A percentile compares a stretch with the other conserved stretches of the same genome.
phyloP scores from a whole-genome alignment of 495 filamentous ascomycete genomes.

The Lasiosphaeria hispida region DNA sequence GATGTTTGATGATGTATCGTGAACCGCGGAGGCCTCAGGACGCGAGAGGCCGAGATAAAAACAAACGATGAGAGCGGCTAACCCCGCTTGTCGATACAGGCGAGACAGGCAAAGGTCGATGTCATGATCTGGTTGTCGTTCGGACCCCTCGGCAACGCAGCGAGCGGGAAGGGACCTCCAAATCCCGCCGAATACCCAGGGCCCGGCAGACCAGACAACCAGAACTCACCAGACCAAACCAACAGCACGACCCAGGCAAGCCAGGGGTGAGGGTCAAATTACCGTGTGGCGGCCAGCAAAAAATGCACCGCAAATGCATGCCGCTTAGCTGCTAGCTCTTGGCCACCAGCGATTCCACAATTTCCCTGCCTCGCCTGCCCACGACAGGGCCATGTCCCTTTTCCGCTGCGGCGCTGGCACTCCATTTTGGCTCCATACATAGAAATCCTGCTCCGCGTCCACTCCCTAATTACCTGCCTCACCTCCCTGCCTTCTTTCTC shows the following conservation, averaged over 20 bases:
- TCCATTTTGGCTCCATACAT: not conserved
- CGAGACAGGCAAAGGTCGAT: too few relatives aligned
- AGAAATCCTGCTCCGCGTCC: too few relatives aligned
- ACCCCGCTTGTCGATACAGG: too few relatives aligned
- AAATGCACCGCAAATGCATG: conserved; percentile 1
- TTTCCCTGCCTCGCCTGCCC: conserved; percentile 1
- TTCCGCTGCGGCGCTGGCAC: not conserved
- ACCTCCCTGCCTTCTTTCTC: conserved; percentile 1
- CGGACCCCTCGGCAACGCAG: too few relatives aligned
- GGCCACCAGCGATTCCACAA: conserved; percentile 9
- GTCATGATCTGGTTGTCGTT: too few relatives aligned
- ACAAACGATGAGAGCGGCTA: too few relatives aligned
- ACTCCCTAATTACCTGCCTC: not conserved
- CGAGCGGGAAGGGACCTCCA: too few relatives aligned
- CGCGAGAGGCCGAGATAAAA: too few relatives aligned
- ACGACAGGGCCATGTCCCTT: not conserved
- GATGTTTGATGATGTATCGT: too few relatives aligned
- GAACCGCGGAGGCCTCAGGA: too few relatives aligned
- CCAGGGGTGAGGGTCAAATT: conserved; percentile 8
- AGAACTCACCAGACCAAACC: too few relatives aligned
- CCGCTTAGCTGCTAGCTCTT: not conserved
- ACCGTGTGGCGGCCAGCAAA: conserved; percentile 1
- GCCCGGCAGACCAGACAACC: not conserved
- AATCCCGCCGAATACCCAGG: not conserved
- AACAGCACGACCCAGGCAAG: not conserved